phyloP scores from a whole-genome alignment of 1,284 basidiomycete species.

The Rhodofomes roseus region DNA sequence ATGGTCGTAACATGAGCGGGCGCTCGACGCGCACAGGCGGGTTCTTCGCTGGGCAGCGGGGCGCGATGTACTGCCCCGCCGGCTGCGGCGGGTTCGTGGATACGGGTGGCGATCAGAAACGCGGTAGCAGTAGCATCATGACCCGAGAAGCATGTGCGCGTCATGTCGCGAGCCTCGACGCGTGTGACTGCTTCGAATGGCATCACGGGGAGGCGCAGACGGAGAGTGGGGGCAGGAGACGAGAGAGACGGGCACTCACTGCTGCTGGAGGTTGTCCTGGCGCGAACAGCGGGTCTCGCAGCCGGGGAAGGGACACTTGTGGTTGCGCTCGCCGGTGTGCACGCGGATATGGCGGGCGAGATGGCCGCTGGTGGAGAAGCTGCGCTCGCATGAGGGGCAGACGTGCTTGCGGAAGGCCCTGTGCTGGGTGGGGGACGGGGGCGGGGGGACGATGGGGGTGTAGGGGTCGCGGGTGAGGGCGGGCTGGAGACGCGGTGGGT shows the following conservation, averaged over 20 bases:
- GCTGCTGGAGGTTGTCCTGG: slow-evolving; percentile 80
- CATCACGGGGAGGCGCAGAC: background rate
- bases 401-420: slow-evolving; percentile 34
- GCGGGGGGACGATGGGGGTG: background rate
- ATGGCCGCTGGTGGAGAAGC: slow-evolving; percentile 82
- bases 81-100: background rate
- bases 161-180: background rate
- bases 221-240: background rate
- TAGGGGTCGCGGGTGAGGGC: background rate
- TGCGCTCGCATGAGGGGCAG: slow-evolving; percentile 43
- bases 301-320: slow-evolving; percentile 79
- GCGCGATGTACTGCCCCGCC: background rate
- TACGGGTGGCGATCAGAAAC: background rate
- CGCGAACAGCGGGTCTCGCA: slow-evolving; percentile 78
- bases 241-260: slow-evolving; percentile 47
- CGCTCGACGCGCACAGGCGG: too few relatives aligned
- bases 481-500: background rate
- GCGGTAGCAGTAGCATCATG: background rate
- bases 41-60: background rate
- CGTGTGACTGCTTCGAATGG: background rate
- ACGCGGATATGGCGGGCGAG: slow-evolving; percentile 78
- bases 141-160: slow-evolving; percentile 1
- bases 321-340: slow-evolving; percentile 80
- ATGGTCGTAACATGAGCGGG: too few relatives aligned
- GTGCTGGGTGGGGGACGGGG: slow-evolving; percentile 8